These are phyloP conservation scores for Phytopythium ostracodes DNA, from an alignment of 352 stramenopile species.

Conservation along the genomic window DNA sequence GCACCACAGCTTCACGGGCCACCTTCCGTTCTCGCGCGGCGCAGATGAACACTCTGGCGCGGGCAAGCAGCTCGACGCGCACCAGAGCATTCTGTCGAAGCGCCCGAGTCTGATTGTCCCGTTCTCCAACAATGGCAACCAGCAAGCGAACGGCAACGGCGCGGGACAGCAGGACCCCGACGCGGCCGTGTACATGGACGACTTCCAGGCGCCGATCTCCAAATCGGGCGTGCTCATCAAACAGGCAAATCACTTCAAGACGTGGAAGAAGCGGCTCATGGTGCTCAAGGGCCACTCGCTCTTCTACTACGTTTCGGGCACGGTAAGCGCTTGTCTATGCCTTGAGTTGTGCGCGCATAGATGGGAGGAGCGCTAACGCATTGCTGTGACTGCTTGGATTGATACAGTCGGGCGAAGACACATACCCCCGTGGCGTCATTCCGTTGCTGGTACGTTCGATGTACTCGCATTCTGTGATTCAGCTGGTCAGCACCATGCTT, in stretches of 20 bases:
- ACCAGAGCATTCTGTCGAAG: constrained; percentile 64
- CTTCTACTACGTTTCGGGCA: constrained; percentile 87
- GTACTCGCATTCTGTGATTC: no score
- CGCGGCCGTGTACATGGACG: constrained; percentile 49
- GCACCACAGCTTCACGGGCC: constrained; percentile 71
- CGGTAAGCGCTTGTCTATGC: constrained; percentile 32
- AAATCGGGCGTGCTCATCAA: constrained; percentile 86
- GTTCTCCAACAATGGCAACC: constrained; percentile 32
- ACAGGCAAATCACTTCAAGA: constrained; percentile 87
- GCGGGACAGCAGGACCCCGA: constrained; percentile 18
- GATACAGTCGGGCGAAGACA: constrained; percentile 76
- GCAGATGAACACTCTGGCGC: constrained; percentile 17
- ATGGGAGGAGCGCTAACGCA: neutral
- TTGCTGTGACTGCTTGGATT: constrained; percentile 8
- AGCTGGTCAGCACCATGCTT: neutral
- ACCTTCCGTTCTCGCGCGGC: constrained; percentile 55
- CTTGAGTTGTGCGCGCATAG: neutral
- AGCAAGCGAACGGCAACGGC: constrained; percentile 16
- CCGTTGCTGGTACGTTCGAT: constrained; percentile 36
- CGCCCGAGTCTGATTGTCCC: constrained; percentile 74
- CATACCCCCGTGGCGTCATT: constrained; percentile 78
- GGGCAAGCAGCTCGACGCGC: constrained; percentile 15
- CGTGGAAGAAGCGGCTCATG: constrained; percentile 88
- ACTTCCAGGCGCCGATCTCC: constrained; percentile 79
- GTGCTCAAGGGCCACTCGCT: constrained; percentile 84